Base-by-base conservation (phyloP, 1,284 basidiomycete genomes). In the Pseudozyma flocculosa region DNA sequence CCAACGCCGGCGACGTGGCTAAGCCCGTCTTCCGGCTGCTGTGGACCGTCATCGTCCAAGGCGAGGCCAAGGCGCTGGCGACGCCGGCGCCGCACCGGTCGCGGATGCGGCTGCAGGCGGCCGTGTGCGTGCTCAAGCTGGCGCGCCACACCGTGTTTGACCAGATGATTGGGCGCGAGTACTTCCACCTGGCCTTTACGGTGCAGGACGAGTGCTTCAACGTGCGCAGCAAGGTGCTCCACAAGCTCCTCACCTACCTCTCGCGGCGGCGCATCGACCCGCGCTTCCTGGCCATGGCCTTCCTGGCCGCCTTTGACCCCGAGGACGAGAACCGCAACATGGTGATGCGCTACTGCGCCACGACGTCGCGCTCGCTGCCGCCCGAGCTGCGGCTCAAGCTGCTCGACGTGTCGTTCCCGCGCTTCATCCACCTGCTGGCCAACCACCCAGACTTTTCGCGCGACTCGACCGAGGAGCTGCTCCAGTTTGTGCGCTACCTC, bases 361-460 rank as follows among this genome's bases (percentile, higher is more conserved):
- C 39, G 23, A 41, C 40, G 3, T 34, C 48, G 4, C 40, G 51
- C 1, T n/a, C 26, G 3, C 14, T 72, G 8, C 62, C 55, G 3
- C 40, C 40, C 0, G 62, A 61, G 10, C 40, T 52, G 24, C 34
- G 69, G 21, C 40, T 68, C n/a, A 56, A 65, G 53, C 30, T 48
- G 4, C 45, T 94, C 51, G 94, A 97, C 74, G 80, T 87, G 53
- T 85, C 88, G 1, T 89, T 97, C 68, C 85, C 92, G 29, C 86
- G 92, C 4, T 80, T 97, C 15, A 81, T 98, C 5, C 89, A 93
- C 72, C 78, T 94, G 0, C 82, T 98, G 2, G 89, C 92, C 0
- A 92, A 95, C 75, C 94, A 98, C 79, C 93, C 94, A 2, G 94
- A 98, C 78, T 92, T 92, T 71, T 49, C 84, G 29, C 76, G 91